A percentile compares a stretch with the other conserved stretches of the same genome.
Conservation (phyloP, 306 rosid genomes). For the Pyrus bretschneideri region DNA sequence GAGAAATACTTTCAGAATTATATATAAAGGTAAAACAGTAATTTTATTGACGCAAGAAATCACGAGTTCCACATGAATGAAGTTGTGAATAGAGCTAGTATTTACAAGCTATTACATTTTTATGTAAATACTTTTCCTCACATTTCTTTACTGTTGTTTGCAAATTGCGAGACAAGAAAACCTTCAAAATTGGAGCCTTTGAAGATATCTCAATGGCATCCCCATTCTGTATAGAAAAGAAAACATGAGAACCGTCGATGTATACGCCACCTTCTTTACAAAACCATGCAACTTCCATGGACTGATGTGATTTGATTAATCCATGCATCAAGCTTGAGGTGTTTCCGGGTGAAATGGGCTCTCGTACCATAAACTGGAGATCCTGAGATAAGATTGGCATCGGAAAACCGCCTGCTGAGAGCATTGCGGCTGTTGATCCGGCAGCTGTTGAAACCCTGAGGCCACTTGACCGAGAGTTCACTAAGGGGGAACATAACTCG, state of each 20-base stretch:
- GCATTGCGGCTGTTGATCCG: constrained; percentile 95
- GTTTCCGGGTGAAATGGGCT: constrained; percentile 51
- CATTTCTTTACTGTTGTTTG: constrained; percentile 9
- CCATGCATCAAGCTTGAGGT: constrained; percentile 51
- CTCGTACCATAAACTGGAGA: constrained; percentile 91
- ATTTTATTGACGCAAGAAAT: not conserved
- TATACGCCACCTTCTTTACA: constrained; percentile 52
- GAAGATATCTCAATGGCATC: constrained; percentile 65
- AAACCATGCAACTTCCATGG: constrained; percentile 54
- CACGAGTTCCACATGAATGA: not conserved
- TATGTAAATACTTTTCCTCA: constrained; percentile 3
- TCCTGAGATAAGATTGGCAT: constrained; percentile 63
- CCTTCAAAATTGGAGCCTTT: constrained; percentile 60
- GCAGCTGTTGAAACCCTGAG: constrained; percentile 85
- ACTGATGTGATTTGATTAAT: constrained; percentile 36
- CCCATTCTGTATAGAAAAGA: constrained; percentile 40
- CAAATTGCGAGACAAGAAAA: constrained; percentile 49
- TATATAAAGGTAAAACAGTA: not conserved
- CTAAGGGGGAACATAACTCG: constrained; percentile 37
- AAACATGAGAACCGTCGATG: constrained; percentile 70
- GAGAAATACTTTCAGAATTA: not conserved
- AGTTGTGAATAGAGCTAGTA: not conserved
- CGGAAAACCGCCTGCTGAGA: constrained; percentile 73
- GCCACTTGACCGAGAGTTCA: constrained; percentile 80
- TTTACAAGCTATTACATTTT: not conserved